These are phyloP conservation scores for Zancudomyces culisetae DNA, from an alignment of 371 early-diverging fungal species.

Conservation along the genomic window DNA sequence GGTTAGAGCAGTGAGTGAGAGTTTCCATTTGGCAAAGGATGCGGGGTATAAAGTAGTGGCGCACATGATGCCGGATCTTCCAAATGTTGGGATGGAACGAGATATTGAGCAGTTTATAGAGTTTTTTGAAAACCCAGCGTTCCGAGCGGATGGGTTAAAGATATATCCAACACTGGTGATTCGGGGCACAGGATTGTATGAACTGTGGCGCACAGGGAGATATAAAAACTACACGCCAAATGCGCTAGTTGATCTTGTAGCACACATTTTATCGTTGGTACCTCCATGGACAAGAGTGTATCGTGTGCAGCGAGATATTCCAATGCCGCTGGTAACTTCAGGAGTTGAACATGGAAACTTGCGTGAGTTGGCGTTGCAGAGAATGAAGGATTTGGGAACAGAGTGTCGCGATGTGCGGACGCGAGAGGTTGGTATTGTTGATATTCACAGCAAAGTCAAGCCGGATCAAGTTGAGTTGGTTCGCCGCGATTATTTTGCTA, in stretches of 20 bases:
- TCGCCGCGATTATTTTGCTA: constrained; percentile 97
- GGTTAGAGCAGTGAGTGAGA: constrained; percentile 92
- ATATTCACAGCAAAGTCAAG: constrained; percentile 89
- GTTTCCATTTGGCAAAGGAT: constrained; percentile 96
- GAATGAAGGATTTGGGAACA: constrained; percentile 96
- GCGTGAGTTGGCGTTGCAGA: constrained; percentile 89
- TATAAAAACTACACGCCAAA: constrained; percentile 98
- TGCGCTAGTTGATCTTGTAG: constrained; percentile 94
- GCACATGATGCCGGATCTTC: constrained; percentile 99
- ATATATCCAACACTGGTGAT: constrained; percentile 99
- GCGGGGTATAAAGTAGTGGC: constrained; percentile 99
- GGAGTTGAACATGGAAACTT: constrained; percentile 99
- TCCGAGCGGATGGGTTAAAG: constrained; percentile 97
- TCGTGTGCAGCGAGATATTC: constrained; percentile 99
- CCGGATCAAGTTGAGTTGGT: constrained; percentile 94
- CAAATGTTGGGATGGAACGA: constrained; percentile 99
- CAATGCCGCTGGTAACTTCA: constrained; percentile 99
- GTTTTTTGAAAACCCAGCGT: constrained; percentile 98
- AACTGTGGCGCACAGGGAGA: constrained; percentile 96
- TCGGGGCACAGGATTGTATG: constrained; percentile 98
- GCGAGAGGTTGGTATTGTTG: constrained; percentile 98
- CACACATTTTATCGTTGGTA: constrained; percentile 88
- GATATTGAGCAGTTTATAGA: constrained; percentile 98
- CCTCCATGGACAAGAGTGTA: constrained; percentile 99
- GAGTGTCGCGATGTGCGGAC: constrained; percentile 98